phyloP scores from a whole-genome alignment of 768 basidiomycete genomes.

The Punctularia strigosozonata region DNA sequence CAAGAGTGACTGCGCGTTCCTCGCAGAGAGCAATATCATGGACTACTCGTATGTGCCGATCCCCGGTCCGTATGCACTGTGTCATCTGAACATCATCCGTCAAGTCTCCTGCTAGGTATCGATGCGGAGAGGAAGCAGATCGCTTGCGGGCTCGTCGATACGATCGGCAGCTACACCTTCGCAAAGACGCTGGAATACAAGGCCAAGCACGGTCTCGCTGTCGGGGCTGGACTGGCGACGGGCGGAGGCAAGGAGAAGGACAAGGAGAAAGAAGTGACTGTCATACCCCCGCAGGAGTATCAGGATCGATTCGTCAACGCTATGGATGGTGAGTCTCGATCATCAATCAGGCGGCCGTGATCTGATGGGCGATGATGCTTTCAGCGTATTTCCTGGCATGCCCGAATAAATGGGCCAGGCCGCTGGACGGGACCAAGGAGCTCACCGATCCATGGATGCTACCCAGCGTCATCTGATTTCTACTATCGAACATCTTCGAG shows the following conservation, averaged over 20 bases:
- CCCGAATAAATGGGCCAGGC: slow-evolving; percentile 32
- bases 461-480: slow-evolving; percentile 20
- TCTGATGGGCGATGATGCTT: too few species aligned
- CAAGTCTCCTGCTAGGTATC: slow-evolving; percentile 60
- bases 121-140: slow-evolving; percentile 57
- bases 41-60: slow-evolving; percentile 61
- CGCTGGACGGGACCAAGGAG: slow-evolving; percentile 18
- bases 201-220: slow-evolving; percentile 68
- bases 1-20: slow-evolving; percentile 58
- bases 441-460: slow-evolving; percentile 15
- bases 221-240: too few species aligned
- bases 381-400: slow-evolving; percentile 76
- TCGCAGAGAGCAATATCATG: slow-evolving; percentile 72
- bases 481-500: too few species aligned
- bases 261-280: slow-evolving; percentile 58
- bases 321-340: slow-evolving; percentile 49
- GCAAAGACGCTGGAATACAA: slow-evolving; percentile 82
- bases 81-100: background rate
- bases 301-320: slow-evolving; percentile 65
- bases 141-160: slow-evolving; percentile 73
- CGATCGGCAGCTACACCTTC: slow-evolving; percentile 78
- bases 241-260: too few species aligned
- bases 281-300: slow-evolving; percentile 72
- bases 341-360: too few species aligned
- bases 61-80: background rate